These are phyloP conservation scores for Hemerocallis citrina DNA, from an alignment of 106 monocot species.

Conservation along the genomic window DNA sequence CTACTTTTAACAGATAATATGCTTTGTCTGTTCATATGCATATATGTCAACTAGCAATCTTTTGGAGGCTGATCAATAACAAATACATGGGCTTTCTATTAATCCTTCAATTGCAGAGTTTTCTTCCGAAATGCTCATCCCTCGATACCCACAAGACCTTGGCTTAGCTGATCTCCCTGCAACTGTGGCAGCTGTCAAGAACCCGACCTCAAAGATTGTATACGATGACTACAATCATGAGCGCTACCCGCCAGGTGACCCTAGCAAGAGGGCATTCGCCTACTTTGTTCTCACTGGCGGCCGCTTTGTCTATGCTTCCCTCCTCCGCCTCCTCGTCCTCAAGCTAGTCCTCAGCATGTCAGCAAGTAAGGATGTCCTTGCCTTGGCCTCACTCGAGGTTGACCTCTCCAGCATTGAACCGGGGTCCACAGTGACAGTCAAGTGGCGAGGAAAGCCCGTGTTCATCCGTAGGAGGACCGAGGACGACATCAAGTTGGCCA, in stretches of 20 bases:
- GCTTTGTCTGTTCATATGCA: neutral
- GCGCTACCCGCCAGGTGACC: conserved; percentile 69
- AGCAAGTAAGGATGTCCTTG: conserved; percentile 73
- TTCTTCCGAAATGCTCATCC: conserved; percentile 7
- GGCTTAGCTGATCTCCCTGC: conserved; percentile 30
- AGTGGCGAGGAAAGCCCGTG: conserved; percentile 88
- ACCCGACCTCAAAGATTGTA: conserved; percentile 52
- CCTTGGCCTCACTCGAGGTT: conserved; percentile 73
- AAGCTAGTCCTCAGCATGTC: conserved; percentile 84
- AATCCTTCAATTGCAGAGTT: conserved; percentile 4
- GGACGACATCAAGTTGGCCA: conserved; percentile 56
- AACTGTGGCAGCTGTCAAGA: conserved; percentile 51
- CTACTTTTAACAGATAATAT: too few relatives aligned
- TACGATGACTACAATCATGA: conserved; percentile 79
- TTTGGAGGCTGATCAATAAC: neutral
- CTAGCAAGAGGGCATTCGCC: conserved; percentile 69
- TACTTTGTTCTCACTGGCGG: conserved; percentile 83
- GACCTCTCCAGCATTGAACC: conserved; percentile 79
- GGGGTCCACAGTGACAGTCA: conserved; percentile 65
- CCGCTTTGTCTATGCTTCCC: conserved; percentile 66
- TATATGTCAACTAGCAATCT: neutral
- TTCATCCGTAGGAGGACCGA: conserved; percentile 63
- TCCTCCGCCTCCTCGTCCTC: conserved; percentile 62
- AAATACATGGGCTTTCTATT: neutral
- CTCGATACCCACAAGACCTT: conserved; percentile 11